A percentile compares a stretch with the other conserved stretches of the same genome.
Conservation (phyloP, 768 basidiomycete genomes). For the Leucogyrophana mollusca region DNA sequence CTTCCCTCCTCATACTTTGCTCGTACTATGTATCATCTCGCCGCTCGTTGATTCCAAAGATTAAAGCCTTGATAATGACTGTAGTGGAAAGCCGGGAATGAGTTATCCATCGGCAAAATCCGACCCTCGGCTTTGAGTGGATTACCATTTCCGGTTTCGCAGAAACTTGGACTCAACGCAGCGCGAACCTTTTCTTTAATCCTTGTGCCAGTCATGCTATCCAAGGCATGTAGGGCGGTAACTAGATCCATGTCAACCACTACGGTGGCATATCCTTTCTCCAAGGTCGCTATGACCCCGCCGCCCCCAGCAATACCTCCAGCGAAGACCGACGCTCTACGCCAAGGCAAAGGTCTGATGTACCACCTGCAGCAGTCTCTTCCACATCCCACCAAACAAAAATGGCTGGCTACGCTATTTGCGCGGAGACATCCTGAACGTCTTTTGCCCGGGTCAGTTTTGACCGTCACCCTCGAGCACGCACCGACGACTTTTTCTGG, state of each 20-base stretch:
- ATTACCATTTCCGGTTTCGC: conserved; percentile 15
- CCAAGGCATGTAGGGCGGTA: conserved; percentile 9
- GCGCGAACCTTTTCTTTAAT: neutral
- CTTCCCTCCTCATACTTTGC: conserved; percentile 1
- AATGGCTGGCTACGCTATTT: conserved; percentile 69
- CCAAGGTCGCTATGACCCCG: conserved; percentile 60
- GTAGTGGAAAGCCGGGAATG: no score
- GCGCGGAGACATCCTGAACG: conserved; percentile 65
- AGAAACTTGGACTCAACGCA: neutral
- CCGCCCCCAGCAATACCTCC: conserved; percentile 39
- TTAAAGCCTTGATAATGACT: no score
- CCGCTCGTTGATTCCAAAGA: no score
- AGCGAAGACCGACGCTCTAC: conserved; percentile 43
- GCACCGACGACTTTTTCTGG: conserved; percentile 86
- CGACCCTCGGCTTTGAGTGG: no score
- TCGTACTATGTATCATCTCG: conserved; percentile 12
- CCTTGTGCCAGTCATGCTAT: conserved; percentile 8
- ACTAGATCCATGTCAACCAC: conserved; percentile 24
- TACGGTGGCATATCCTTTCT: conserved; percentile 60
- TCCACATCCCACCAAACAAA: conserved; percentile 66
- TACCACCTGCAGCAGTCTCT: conserved; percentile 64
- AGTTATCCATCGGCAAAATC: no score
- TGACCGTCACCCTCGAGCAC: conserved; percentile 75
- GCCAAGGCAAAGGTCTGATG: conserved; percentile 78
- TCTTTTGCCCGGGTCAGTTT: conserved; percentile 80